Conservation (phyloP, 148 eudicot genomes). For the Oxyria digyna region DNA sequence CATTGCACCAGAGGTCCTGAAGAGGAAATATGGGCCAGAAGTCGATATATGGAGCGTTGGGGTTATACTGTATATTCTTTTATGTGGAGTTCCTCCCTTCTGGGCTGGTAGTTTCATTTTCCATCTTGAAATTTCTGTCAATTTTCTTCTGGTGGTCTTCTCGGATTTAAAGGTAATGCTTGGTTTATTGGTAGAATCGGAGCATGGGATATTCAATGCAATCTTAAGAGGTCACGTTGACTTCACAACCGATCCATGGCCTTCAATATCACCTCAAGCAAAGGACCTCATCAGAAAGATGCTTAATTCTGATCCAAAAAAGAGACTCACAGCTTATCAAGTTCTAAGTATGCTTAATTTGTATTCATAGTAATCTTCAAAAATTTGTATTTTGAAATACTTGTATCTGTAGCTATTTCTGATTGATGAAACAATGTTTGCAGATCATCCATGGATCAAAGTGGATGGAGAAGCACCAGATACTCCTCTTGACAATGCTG, state of each 20-base stretch:
- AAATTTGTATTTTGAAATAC: not conserved
- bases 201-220: conserved; percentile 90
- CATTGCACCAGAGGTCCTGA: conserved; percentile 55
- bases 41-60: conserved; percentile 56
- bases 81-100: conserved; percentile 53
- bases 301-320: conserved; percentile 77
- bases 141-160: not conserved
- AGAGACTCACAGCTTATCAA: conserved; percentile 76
- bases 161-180: not conserved
- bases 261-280: conserved; percentile 70
- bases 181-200: conserved; percentile 47
- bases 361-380: not conserved
- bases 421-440: not conserved
- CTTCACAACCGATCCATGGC: conserved; percentile 91
- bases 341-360: conserved; percentile 55
- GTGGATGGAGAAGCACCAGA: conserved; percentile 92
- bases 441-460: conserved; percentile 94
- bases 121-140: not conserved
- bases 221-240: conserved; percentile 76
- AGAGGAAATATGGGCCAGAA: conserved; percentile 53
- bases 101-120: conserved; percentile 38
- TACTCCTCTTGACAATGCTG: conserved; percentile 92
- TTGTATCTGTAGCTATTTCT: not conserved
- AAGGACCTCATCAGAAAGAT: conserved; percentile 90
- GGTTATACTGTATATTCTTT: conserved; percentile 41